These are phyloP conservation scores for Mycena crocata DNA, from an alignment of 768 basidiomycete species.

Conservation along the genomic window DNA sequence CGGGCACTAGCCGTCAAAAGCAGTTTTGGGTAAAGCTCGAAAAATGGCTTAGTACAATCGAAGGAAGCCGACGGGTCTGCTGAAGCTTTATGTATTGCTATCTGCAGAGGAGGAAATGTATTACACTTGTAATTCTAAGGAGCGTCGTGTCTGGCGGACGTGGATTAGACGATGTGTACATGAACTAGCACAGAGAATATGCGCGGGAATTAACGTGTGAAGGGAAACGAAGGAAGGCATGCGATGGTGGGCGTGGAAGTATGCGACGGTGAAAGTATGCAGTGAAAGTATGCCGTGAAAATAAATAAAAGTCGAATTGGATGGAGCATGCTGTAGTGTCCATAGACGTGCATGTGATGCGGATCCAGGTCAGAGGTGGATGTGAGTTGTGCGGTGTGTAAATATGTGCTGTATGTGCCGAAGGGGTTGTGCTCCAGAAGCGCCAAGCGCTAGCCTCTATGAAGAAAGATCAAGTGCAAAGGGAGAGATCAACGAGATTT, in stretches of 20 bases:
- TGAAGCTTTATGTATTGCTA: conserved; percentile 5
- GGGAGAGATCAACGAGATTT: conserved; percentile 19
- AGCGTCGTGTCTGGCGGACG: conserved; percentile 36
- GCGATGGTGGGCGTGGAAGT: too few species aligned
- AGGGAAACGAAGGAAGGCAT: neutral
- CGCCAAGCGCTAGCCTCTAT: conserved; percentile 18
- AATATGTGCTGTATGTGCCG: conserved; percentile 3
- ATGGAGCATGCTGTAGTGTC: conserved; percentile 19
- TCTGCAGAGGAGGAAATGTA: conserved; percentile 5
- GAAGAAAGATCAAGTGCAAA: conserved; percentile 27
- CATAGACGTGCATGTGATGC: conserved; percentile 12
- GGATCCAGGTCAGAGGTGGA: conserved; percentile 17
- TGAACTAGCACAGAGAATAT: neutral
- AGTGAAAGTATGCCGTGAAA: conserved; percentile 13
- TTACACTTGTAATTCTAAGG: conserved; percentile 25
- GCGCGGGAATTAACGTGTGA: neutral
- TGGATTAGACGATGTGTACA: conserved; percentile 25
- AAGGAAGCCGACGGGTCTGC: conserved; percentile 33
- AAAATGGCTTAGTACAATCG: conserved; percentile 50
- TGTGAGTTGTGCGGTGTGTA: conserved; percentile 12
- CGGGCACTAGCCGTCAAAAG: conserved; percentile 47
- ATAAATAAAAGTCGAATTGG: conserved; percentile 14
- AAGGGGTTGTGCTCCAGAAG: conserved; percentile 21
- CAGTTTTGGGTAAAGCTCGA: conserved; percentile 54
- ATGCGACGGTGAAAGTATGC: neutral